These are phyloP conservation scores for Nicotiana paniculata DNA, from an alignment of 257 asterid genomes.

Conservation along the genomic window DNA sequence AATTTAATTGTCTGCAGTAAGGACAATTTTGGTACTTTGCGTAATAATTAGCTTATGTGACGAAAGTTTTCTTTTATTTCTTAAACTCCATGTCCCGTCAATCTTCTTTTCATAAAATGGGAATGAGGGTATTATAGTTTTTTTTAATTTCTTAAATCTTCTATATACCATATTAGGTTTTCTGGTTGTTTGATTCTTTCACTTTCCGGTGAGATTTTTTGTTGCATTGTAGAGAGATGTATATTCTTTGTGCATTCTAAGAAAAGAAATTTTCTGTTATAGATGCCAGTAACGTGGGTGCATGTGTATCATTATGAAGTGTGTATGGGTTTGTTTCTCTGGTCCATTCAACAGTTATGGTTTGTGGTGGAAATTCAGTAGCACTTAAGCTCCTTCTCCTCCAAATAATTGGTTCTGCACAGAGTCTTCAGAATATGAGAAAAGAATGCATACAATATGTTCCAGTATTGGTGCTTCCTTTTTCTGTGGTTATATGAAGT, in stretches of 20 bases:
- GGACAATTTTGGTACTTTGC: background rate
- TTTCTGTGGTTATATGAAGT: background rate
- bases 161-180: background rate
- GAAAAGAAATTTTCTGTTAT: background rate
- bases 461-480: background rate
- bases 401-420: background rate
- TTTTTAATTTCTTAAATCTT: background rate
- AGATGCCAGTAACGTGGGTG: background rate
- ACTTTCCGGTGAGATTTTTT: constrained; percentile 1
- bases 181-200: background rate
- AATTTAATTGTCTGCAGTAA: background rate
- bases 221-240: background rate
- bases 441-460: background rate
- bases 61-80: background rate
- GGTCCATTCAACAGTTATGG: background rate
- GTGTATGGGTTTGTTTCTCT: background rate
- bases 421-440: background rate
- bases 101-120: background rate
- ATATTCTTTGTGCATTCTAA: background rate
- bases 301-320: background rate
- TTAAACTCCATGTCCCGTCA: background rate
- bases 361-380: background rate
- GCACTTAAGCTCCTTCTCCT: background rate
- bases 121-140: background rate
- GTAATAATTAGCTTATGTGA: background rate